Evolutionary conservation across 495 filamentous ascomycete species (phyloP).

Genomic region (Usnea hakonensis): DNA sequence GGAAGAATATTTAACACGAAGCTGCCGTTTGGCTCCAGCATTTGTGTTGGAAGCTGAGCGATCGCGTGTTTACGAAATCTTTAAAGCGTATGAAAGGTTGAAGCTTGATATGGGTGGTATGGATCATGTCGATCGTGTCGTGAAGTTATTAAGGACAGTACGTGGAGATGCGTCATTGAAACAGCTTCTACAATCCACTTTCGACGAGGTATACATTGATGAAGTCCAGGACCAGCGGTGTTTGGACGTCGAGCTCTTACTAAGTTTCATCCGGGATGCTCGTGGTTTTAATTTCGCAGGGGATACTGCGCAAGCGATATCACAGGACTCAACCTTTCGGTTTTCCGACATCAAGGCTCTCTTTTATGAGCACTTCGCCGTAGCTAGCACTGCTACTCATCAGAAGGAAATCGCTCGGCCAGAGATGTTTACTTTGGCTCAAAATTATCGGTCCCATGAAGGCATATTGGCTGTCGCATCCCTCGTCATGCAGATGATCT

Average conservation of each 20-base stretch:
- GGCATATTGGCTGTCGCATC: conserved; percentile 38
- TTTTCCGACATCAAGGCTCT: conserved; percentile 37
- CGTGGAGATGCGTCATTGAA: conserved; percentile 14
- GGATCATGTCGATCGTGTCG: conserved; percentile 35
- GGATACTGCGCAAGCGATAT: conserved; percentile 41
- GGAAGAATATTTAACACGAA: conserved; percentile 28
- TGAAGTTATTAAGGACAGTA: conserved; percentile 20
- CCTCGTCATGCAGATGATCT: conserved; percentile 31
- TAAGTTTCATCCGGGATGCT: conserved; percentile 30
- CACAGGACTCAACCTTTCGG: conserved; percentile 38
- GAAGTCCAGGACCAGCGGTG: conserved; percentile 39
- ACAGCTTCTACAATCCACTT: conserved; percentile 21
- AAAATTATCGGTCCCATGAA: conserved; percentile 41
- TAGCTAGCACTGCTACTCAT: conserved; percentile 10
- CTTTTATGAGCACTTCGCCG: conserved; percentile 31
- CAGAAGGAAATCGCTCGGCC: conserved; percentile 26
- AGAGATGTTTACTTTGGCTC: conserved; percentile 26
- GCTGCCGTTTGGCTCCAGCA: conserved; percentile 25
- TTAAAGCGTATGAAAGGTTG: conserved; percentile 31
- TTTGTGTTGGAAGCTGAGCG: conserved; percentile 29
- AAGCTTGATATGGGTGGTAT: conserved; percentile 29
- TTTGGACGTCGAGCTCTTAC: conserved; percentile 33
- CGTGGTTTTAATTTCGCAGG: conserved; percentile 39
- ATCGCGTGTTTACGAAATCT: conserved; percentile 29
- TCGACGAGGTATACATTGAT: conserved; percentile 41